Evolutionary conservation across 2,329 filamentous ascomycete genomes (phyloP).

Genomic region (Sporothrix curviconia): DNA sequence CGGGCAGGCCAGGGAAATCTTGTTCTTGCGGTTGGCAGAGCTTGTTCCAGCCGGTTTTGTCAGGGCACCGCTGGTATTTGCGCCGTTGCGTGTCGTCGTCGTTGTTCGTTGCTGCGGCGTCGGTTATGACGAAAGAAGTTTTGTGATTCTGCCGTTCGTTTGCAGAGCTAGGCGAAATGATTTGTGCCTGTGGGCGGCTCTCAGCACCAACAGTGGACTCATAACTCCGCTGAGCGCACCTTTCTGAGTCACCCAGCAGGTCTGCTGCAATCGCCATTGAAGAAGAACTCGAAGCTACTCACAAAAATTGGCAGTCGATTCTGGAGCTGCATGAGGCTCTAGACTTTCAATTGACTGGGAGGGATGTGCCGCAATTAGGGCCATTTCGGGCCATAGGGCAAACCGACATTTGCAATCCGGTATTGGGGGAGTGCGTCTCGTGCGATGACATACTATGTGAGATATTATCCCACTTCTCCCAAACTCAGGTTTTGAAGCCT

Average conservation of each 20-base stretch:
- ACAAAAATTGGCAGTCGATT: neutral
- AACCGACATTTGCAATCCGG: too few relatives aligned
- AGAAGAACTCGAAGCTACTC: neutral
- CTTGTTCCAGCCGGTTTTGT: neutral
- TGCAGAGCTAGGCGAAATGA: neutral
- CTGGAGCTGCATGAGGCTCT: neutral
- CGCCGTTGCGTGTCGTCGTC: too few relatives aligned
- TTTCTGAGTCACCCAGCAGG: neutral
- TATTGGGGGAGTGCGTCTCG: too few relatives aligned
- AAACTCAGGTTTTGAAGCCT: too few relatives aligned
- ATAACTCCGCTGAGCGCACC: slow-evolving; percentile 3
- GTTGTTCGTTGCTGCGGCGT: neutral
- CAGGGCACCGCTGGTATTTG: neutral
- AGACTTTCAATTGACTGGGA: neutral
- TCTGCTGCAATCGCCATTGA: neutral
- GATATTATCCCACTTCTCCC: too few relatives aligned
- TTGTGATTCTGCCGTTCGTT: neutral
- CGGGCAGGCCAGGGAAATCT: neutral
- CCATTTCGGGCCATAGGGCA: too few relatives aligned
- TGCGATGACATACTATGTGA: too few relatives aligned
- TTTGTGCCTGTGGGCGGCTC: neutral
- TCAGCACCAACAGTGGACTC: neutral
- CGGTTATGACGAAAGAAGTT: neutral
- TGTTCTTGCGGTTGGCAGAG: neutral
- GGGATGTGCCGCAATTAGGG: neutral